Percentiles rank a stretch among this genome's conserved stretches.
Conservation (phyloP, 352 stramenopile species). For the Pythium myriotylum region DNA sequence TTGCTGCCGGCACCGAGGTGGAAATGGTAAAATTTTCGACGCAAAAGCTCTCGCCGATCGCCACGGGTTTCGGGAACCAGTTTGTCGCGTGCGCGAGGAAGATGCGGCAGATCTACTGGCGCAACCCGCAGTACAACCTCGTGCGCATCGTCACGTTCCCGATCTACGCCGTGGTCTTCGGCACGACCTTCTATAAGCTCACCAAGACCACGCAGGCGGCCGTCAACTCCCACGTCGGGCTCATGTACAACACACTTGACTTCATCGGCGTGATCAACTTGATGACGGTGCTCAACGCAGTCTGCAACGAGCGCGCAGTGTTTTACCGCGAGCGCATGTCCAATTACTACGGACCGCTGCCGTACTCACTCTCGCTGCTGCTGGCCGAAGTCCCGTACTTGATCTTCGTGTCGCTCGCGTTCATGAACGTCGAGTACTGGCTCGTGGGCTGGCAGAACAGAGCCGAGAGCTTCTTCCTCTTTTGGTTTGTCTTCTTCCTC, state of each 20-base stretch:
- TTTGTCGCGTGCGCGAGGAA: constrained; percentile 17
- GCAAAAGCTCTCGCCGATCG: constrained; percentile 28
- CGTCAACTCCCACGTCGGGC: constrained; percentile 64
- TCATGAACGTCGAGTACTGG: constrained; percentile 53
- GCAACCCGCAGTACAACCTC: constrained; percentile 62
- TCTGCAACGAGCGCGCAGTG: constrained; percentile 28
- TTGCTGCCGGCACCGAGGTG: background rate
- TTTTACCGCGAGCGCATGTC: constrained; percentile 49
- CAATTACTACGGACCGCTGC: constrained; percentile 47
- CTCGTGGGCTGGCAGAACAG: constrained; percentile 38
- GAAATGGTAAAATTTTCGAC: constrained; percentile 25
- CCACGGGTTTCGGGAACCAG: constrained; percentile 22
- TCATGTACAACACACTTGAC: constrained; percentile 78
- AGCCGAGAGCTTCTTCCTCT: constrained; percentile 44
- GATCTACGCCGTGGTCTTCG: constrained; percentile 65
- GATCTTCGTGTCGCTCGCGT: constrained; percentile 28
- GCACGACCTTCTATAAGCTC: constrained; percentile 65
- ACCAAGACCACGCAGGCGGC: constrained; percentile 28
- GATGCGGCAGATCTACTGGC: too few relatives aligned
- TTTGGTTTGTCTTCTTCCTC: constrained; percentile 45
- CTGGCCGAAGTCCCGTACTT: constrained; percentile 50
- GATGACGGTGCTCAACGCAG: constrained; percentile 37
- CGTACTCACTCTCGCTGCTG: constrained; percentile 44
- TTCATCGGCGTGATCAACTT: constrained; percentile 56
- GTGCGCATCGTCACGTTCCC: constrained; percentile 62